Conservation (phyloP, 148 eudicot species). For the Cornus controversa region DNA sequence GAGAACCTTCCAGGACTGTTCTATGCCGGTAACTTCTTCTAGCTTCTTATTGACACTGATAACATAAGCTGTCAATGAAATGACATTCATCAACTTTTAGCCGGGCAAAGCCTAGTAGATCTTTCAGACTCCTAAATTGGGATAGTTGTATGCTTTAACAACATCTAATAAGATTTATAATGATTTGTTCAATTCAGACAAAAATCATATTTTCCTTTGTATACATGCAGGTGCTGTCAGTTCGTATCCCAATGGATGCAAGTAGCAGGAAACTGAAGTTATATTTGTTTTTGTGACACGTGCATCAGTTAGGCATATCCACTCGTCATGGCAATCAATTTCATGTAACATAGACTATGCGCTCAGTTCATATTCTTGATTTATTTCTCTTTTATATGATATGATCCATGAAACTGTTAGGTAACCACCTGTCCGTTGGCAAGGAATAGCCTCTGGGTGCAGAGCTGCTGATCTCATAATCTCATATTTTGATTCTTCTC, state of each 20-base stretch:
- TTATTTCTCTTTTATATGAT: background rate
- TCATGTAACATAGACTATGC: no score
- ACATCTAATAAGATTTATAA: background rate
- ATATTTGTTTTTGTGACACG: no score
- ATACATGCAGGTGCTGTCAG: background rate
- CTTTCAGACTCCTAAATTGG: background rate
- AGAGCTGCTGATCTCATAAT: slow-evolving; percentile 81
- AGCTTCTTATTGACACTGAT: background rate
- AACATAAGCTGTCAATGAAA: background rate
- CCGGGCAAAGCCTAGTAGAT: background rate
- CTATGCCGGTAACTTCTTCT: slow-evolving; percentile 58
- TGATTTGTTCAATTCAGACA: background rate
- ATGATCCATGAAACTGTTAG: slow-evolving; percentile 30
- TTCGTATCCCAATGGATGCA: no score
- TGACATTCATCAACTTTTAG: background rate
- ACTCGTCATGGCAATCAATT: no score
- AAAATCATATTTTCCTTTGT: background rate
- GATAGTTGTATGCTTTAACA: background rate
- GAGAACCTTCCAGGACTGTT: slow-evolving; percentile 79
- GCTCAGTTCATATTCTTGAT: background rate
- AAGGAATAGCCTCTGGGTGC: slow-evolving; percentile 77
- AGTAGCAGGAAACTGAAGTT: no score
- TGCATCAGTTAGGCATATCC: no score
- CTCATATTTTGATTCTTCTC: slow-evolving; percentile 58
- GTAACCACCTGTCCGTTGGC: slow-evolving; percentile 91